These are phyloP conservation scores for Penicillium sp. DNA, from an alignment of 2,329 filamentous ascomycete genomes.

Conservation along the genomic window DNA sequence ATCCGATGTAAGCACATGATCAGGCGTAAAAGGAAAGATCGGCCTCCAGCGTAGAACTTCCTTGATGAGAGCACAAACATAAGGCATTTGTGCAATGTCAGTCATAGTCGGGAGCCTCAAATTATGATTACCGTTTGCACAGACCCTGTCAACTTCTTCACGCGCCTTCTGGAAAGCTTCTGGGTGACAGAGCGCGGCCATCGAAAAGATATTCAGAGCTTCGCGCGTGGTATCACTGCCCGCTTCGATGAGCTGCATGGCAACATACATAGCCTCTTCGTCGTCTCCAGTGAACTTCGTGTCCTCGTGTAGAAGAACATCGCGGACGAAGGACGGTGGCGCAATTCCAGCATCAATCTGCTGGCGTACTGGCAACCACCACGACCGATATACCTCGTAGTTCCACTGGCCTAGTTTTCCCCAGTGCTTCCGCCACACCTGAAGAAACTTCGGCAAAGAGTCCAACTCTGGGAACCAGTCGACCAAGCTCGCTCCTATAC, in stretches of 20 bases:
- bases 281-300: slow-evolving; percentile 34
- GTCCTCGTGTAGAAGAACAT: slow-evolving; percentile 31
- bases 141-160: not conserved
- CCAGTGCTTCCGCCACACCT: slow-evolving; percentile 28
- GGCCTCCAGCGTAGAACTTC: slow-evolving; percentile 33
- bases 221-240: slow-evolving; percentile 48
- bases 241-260: slow-evolving; percentile 43
- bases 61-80: slow-evolving; percentile 29
- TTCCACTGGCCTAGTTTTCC: slow-evolving; percentile 36
- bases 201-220: slow-evolving; percentile 34
- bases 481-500: slow-evolving; percentile 36
- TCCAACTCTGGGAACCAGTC: slow-evolving; percentile 42
- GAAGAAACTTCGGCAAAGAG: slow-evolving; percentile 33
- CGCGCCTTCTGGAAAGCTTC: slow-evolving; percentile 17
- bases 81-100: slow-evolving; percentile 28
- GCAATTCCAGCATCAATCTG: slow-evolving; percentile 29
- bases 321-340: slow-evolving; percentile 38
- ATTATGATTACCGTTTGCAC: not conserved
- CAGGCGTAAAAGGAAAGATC: slow-evolving; percentile 27
- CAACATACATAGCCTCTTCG: slow-evolving; percentile 44
- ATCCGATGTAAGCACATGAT: slow-evolving; percentile 26
- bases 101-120: slow-evolving; percentile 22
- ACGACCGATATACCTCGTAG: slow-evolving; percentile 35
- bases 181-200: slow-evolving; percentile 23
- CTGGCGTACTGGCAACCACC: slow-evolving; percentile 35